These are phyloP conservation scores for Epichloe sylvatica DNA, from an alignment of 2,329 filamentous ascomycete species.

Conservation along the genomic window DNA sequence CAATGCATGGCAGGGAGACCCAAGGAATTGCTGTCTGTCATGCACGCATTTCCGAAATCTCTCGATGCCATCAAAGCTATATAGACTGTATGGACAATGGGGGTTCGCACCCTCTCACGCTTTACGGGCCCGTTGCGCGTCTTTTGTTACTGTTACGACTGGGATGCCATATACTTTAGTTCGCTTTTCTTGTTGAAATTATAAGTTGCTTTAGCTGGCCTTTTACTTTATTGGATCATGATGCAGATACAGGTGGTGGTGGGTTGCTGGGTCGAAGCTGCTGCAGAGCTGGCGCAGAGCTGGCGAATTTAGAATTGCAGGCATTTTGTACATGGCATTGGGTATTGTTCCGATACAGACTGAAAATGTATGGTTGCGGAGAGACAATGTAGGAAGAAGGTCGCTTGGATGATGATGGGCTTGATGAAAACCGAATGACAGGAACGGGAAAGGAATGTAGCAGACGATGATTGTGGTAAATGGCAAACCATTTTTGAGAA, in stretches of 20 bases:
- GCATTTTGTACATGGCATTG: no score
- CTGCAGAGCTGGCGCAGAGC: background rate
- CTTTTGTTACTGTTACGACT: conserved; percentile 17
- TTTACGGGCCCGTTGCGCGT: conserved; percentile 16
- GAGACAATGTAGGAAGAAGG: no score
- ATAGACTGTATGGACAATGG: conserved; percentile 24
- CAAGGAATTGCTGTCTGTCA: background rate
- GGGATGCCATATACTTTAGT: conserved; percentile 14
- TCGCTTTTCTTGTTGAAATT: conserved; percentile 5
- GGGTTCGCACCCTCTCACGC: conserved; percentile 22
- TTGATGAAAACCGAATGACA: background rate
- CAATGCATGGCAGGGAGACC: background rate
- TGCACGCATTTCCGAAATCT: conserved; percentile 8
- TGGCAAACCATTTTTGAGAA: conserved; percentile 5
- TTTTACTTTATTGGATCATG: background rate
- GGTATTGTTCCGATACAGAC: no score
- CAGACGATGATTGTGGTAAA: background rate
- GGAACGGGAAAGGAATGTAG: no score
- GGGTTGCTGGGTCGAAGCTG: background rate
- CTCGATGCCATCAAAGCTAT: conserved; percentile 18
- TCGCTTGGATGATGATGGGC: background rate
- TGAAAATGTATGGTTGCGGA: no score
- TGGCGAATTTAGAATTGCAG: background rate
- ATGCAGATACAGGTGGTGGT: background rate
- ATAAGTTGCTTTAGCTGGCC: background rate